These are phyloP conservation scores for Gloeostereum incarnatum DNA, from an alignment of 768 basidiomycete genomes.

Conservation along the genomic window DNA sequence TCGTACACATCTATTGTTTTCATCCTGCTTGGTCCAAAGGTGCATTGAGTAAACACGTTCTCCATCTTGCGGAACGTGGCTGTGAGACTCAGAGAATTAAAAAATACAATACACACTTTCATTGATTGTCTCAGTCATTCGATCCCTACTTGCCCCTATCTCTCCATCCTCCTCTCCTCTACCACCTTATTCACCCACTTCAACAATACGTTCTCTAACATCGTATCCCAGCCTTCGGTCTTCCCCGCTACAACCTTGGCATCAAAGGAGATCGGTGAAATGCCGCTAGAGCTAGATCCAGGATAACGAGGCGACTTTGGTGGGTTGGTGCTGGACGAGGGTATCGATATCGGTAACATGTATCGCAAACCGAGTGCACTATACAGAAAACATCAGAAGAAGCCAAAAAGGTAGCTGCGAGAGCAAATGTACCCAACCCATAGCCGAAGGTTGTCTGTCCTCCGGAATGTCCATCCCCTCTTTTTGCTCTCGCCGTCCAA, in stretches of 20 bases:
- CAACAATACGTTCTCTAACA: slow-evolving; percentile 56
- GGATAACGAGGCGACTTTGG: slow-evolving; percentile 16
- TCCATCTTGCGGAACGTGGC: too few species aligned
- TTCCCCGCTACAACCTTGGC: slow-evolving; percentile 61
- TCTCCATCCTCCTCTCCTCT: slow-evolving; percentile 48
- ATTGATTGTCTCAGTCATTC: too few species aligned
- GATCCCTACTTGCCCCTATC: too few species aligned
- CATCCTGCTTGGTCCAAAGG: too few species aligned
- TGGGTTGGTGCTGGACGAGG: slow-evolving; percentile 15
- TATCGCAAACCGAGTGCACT: slow-evolving; percentile 83
- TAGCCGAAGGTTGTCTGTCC: slow-evolving; percentile 77
- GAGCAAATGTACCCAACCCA: slow-evolving; percentile 67
- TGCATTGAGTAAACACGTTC: too few species aligned
- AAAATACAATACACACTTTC: too few species aligned
- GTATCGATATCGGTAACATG: slow-evolving; percentile 47
- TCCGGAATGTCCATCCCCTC: slow-evolving; percentile 75
- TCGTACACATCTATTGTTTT: too few species aligned
- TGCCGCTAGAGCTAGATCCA: slow-evolving; percentile 28
- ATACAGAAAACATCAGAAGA: slow-evolving; percentile 3
- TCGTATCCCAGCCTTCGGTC: slow-evolving; percentile 74
- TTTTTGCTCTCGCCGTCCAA: slow-evolving; percentile 29
- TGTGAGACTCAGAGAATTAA: too few species aligned
- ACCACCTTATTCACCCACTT: slow-evolving; percentile 65
- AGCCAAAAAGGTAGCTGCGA: not conserved
- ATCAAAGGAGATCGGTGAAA: slow-evolving; percentile 58